Evolutionary conservation across 306 rosid species (phyloP).

Genomic region (Lathyrus aphaca): DNA sequence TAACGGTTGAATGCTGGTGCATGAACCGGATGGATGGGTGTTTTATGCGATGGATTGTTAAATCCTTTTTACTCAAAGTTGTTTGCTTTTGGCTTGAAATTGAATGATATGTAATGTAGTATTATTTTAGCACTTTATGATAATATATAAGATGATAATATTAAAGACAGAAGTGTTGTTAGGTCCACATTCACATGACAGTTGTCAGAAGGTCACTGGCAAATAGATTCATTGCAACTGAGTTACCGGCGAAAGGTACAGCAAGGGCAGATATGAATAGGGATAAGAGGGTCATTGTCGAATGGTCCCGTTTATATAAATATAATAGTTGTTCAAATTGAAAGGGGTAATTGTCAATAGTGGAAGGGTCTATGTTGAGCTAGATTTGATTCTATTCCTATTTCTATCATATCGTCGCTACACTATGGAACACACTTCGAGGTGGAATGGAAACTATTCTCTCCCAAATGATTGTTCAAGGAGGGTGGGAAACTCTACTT

Average conservation of each 20-base stretch:
- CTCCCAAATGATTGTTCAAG: neutral
- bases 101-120: neutral
- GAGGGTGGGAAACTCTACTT: too few relatives aligned
- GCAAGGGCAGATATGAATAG: constrained; percentile 20
- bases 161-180: constrained; percentile 29
- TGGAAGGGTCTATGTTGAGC: neutral
- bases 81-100: constrained; percentile 37
- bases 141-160: constrained; percentile 43
- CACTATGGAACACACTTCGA: constrained; percentile 21
- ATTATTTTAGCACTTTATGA: constrained; percentile 35
- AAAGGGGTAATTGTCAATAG: constrained; percentile 8
- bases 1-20: constrained; percentile 53
- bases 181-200: constrained; percentile 82
- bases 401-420: constrained; percentile 28
- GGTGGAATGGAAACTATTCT: neutral
- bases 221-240: constrained; percentile 24
- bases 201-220: constrained; percentile 57
- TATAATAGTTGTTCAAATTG: neutral
- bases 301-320: constrained; percentile 38
- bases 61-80: constrained; percentile 41
- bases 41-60: constrained; percentile 11
- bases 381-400: neutral
- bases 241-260: constrained; percentile 37
- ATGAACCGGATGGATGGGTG: constrained; percentile 48
- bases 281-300: constrained; percentile 39